phyloP scores from a whole-genome alignment of 2,329 filamentous ascomycete genomes.

The Aaosphaeria arxii region DNA sequence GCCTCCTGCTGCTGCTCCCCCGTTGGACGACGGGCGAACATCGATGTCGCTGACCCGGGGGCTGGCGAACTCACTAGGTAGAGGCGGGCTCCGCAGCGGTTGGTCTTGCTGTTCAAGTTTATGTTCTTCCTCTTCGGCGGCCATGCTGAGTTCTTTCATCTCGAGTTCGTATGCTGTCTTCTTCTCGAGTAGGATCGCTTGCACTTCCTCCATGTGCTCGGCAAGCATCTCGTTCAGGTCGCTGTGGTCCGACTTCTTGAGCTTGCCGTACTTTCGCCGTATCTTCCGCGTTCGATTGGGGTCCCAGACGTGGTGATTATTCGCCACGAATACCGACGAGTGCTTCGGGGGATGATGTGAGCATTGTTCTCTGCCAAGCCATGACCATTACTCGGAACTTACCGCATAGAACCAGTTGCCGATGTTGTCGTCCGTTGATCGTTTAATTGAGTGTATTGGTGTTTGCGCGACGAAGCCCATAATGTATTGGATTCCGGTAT shows the following conservation, averaged over 20 bases:
- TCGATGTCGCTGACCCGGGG: conserved; percentile 6
- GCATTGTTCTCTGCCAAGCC: not conserved
- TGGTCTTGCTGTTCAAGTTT: conserved; percentile 12
- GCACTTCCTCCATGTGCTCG: conserved; percentile 51
- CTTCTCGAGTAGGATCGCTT: conserved; percentile 42
- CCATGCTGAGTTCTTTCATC: conserved; percentile 9
- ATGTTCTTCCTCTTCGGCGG: not conserved
- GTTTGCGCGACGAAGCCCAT: conserved; percentile 78
- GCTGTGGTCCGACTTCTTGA: conserved; percentile 45
- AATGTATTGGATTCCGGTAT: conserved; percentile 58
- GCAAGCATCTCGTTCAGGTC: conserved; percentile 57
- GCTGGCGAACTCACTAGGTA: conserved; percentile 9
- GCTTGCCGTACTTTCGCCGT: conserved; percentile 56
- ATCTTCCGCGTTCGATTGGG: conserved; percentile 55
- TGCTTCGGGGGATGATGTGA: conserved; percentile 41
- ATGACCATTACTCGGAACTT: conserved; percentile 14
- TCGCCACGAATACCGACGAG: conserved; percentile 74
- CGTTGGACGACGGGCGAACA: conserved; percentile 10
- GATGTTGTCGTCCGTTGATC: conserved; percentile 65
- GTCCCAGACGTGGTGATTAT: conserved; percentile 73
- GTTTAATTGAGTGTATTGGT: conserved; percentile 70
- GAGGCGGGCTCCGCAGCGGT: conserved; percentile 20
- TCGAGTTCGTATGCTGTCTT: conserved; percentile 39
- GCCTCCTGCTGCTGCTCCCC: conserved; percentile 2
- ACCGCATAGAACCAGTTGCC: conserved; percentile 78